Percentiles rank a stretch among this genome's conserved stretches.
These are phyloP conservation scores for Aureobasidium vineae DNA, from an alignment of 2,329 filamentous ascomycete species.

Conservation along the genomic window DNA sequence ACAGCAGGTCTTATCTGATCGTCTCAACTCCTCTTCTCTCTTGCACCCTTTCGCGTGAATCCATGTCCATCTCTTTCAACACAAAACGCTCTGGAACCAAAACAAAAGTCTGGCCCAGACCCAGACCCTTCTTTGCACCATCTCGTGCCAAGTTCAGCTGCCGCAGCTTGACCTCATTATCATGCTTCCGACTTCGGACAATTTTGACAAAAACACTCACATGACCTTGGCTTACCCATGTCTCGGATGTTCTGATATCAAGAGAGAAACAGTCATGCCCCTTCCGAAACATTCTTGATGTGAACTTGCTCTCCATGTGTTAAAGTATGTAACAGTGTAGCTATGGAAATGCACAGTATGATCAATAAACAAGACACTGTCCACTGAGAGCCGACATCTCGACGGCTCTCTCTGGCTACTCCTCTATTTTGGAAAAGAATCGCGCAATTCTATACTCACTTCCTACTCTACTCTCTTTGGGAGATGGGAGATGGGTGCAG, in stretches of 20 bases:
- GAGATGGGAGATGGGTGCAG: neutral
- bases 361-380: no score
- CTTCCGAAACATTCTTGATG: neutral
- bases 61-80: neutral
- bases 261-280: neutral
- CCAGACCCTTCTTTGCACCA: neutral
- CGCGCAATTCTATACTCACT: no score
- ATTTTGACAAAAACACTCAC: neutral
- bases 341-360: no score
- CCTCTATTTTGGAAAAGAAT: no score
- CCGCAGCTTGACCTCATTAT: neutral
- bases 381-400: no score
- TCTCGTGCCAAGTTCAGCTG: conserved; percentile 2
- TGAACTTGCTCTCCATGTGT: neutral
- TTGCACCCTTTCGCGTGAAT: neutral
- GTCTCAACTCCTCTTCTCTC: neutral
- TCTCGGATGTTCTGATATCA: neutral
- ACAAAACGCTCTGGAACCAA: neutral
- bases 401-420: no score
- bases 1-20: neutral
- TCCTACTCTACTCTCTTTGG: neutral
- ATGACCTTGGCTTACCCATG: neutral
- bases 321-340: no score
- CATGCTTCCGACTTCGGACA: neutral
- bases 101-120: neutral